A percentile compares a stretch with the other conserved stretches of the same genome.
phyloP scores from a whole-genome alignment of 2,329 filamentous ascomycete species.

The Alternaria sp. region DNA sequence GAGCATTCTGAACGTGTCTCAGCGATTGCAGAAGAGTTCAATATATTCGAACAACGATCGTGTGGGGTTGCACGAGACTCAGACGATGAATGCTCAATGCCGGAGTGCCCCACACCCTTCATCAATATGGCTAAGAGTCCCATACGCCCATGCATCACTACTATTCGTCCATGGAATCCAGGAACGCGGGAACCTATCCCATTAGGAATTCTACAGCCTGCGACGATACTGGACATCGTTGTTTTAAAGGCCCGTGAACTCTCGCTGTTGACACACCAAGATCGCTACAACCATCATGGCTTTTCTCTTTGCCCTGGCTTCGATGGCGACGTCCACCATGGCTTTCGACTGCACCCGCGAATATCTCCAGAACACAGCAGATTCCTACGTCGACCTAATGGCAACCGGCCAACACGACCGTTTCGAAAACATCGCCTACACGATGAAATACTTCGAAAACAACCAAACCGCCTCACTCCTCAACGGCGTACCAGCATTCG shows the following conservation, averaged over 20 bases:
- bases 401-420: conserved; percentile 22
- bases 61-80: conserved; percentile 10
- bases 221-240: neutral
- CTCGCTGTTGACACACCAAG: neutral
- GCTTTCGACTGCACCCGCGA: conserved; percentile 17
- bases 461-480: conserved; percentile 16
- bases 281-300: neutral
- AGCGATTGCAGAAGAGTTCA: too few species aligned
- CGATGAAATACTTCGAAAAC: conserved; percentile 29
- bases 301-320: neutral
- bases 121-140: conserved; percentile 2
- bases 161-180: conserved; percentile 1
- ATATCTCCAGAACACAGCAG: conserved; percentile 8
- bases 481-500: conserved; percentile 21
- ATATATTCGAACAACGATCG: too few species aligned
- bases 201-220: neutral
- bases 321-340: neutral
- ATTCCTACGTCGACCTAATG: conserved; percentile 15
- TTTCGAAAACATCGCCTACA: conserved; percentile 22
- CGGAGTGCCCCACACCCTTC: conserved; percentile 17
- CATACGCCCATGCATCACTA: neutral
- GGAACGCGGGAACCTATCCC: neutral
- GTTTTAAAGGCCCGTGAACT: too few species aligned
- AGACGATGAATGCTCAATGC: conserved; percentile 2
- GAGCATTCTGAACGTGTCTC: neutral